These are phyloP conservation scores for Nissolia schottii DNA, from an alignment of 306 rosid genomes.

Conservation along the genomic window DNA sequence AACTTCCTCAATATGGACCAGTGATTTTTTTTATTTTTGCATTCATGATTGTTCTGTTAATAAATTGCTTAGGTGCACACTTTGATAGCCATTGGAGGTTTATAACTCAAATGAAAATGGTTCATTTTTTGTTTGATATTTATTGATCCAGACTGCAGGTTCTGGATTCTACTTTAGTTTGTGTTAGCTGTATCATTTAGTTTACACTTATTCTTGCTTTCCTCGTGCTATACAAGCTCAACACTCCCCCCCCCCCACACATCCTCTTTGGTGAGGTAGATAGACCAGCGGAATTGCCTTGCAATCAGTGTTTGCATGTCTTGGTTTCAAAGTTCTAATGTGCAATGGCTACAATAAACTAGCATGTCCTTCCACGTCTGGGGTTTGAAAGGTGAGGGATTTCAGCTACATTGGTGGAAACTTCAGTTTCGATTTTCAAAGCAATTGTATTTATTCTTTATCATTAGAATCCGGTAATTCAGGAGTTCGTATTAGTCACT, in stretches of 20 bases:
- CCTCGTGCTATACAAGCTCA: not conserved
- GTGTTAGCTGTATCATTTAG: not conserved
- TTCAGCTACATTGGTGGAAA: not conserved
- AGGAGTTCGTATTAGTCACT: not conserved
- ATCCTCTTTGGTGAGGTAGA: not conserved
- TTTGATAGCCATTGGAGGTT: conserved; percentile 12
- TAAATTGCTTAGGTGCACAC: conserved; percentile 48
- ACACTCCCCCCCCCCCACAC: too few relatives aligned
- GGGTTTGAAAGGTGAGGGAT: not conserved
- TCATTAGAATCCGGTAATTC: not conserved
- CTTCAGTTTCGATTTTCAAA: not conserved
- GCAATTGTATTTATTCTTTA: not conserved
- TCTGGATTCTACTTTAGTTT: conserved; percentile 3
- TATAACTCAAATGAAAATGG: conserved; percentile 21
- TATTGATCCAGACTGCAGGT: not conserved
- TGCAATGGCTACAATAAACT: not conserved
- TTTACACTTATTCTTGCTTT: not conserved
- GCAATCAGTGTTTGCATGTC: not conserved
- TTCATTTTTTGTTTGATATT: conserved; percentile 20
- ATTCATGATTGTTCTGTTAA: conserved; percentile 35
- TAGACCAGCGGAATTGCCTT: not conserved
- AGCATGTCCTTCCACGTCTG: not conserved
- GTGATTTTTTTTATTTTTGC: conserved; percentile 29
- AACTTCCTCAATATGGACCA: conserved; percentile 19
- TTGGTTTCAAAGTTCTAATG: not conserved